Evolutionary conservation across 2,329 filamentous ascomycete genomes (phyloP).

Genomic region (Trematosphaeria pertusa): DNA sequence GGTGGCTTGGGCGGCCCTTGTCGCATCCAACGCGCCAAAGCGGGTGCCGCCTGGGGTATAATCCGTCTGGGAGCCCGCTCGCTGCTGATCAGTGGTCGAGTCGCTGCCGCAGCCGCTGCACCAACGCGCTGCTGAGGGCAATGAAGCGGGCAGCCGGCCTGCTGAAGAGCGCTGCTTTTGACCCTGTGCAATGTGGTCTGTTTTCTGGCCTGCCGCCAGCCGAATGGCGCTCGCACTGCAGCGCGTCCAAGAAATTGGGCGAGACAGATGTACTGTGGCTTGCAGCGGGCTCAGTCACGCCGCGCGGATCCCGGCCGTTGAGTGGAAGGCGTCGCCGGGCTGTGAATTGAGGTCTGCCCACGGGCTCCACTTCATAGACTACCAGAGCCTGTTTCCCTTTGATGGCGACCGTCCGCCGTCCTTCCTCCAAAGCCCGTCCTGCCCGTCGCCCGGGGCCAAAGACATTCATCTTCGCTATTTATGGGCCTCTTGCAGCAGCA

Average conservation of each 20-base stretch:
- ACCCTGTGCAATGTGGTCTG: too few relatives aligned
- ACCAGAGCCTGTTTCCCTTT: slow-evolving; percentile 3
- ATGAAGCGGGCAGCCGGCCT: not conserved
- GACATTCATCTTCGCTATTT: slow-evolving; percentile 10
- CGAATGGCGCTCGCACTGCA: slow-evolving; percentile 17
- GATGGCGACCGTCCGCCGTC: too few relatives aligned
- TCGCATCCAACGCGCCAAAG: slow-evolving; percentile 18
- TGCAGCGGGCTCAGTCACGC: slow-evolving; percentile 13
- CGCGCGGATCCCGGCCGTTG: slow-evolving; percentile 15
- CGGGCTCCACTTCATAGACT: not conserved
- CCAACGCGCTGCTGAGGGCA: not conserved
- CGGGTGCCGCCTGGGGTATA: not conserved
- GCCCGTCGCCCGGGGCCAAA: too few relatives aligned
- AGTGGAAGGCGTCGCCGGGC: slow-evolving; percentile 17
- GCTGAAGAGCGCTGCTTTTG: slow-evolving; percentile 1
- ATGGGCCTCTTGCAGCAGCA: slow-evolving; percentile 18
- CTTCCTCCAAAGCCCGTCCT: too few relatives aligned
- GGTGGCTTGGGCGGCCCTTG: slow-evolving; percentile 40
- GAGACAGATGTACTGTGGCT: slow-evolving; percentile 23
- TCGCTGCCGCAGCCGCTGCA: not conserved
- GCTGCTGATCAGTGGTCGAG: not conserved
- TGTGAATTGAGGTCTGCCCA: slow-evolving; percentile 7
- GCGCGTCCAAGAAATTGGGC: slow-evolving; percentile 10
- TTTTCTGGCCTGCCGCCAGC: slow-evolving; percentile 24
- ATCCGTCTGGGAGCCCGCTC: not conserved